phyloP scores from a whole-genome alignment of 192 early-diverging fungal genomes.

The Umbelopsis sp. region DNA sequence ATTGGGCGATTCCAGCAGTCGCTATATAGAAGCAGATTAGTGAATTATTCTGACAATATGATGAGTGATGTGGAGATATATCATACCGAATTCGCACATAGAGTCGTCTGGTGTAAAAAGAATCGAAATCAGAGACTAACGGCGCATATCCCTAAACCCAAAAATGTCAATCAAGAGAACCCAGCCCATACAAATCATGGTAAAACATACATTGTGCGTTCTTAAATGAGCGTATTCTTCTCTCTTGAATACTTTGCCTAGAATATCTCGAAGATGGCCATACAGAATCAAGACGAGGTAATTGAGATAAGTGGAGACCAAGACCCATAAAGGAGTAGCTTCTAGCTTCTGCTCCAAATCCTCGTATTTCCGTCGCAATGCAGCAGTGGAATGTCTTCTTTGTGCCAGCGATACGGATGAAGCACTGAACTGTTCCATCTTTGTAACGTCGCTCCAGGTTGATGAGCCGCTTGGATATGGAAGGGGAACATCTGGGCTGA shows the following conservation, averaged over 20 bases:
- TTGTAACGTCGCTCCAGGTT: conserved; percentile 11
- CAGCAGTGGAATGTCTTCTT: conserved; percentile 24
- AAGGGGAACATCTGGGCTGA: conserved; percentile 2
- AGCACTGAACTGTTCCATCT: conserved; percentile 11
- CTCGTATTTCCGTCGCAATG: conserved; percentile 26
- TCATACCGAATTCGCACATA: conserved; percentile 53
- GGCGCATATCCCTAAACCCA: conserved; percentile 81
- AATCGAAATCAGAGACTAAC: conserved; percentile 94
- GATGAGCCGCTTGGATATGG: conserved; percentile 4
- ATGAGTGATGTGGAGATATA: not conserved
- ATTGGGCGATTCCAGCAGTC: conserved; percentile 96
- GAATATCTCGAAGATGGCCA: conserved; percentile 92
- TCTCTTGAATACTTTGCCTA: conserved; percentile 78
- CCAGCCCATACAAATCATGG: not conserved
- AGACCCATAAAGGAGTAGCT: conserved; percentile 76
- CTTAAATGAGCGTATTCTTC: conserved; percentile 75
- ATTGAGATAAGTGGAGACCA: conserved; percentile 93
- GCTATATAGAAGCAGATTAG: not conserved
- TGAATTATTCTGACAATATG: not conserved
- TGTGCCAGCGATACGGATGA: conserved; percentile 18
- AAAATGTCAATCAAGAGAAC: conserved; percentile 19
- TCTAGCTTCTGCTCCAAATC: conserved; percentile 53
- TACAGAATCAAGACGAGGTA: conserved; percentile 93
- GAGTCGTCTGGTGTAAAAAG: conserved; percentile 91
- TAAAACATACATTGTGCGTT: conserved; percentile 61